Evolutionary conservation across 352 stramenopile species (phyloP).

Genomic region (Globisporangium recalcitrans): DNA sequence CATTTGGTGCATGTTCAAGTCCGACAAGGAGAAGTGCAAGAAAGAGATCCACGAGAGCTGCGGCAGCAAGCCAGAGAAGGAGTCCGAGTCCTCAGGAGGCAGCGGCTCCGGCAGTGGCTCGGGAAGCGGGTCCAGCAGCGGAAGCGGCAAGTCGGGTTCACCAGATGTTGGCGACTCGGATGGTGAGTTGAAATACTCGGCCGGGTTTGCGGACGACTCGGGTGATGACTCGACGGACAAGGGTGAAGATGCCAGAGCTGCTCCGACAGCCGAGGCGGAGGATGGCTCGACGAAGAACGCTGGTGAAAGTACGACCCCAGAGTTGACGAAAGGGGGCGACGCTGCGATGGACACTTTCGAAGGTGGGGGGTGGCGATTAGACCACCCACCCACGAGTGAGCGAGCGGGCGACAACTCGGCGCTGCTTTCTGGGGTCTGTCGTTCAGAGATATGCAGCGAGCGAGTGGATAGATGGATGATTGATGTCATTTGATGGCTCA

Average conservation of each 20-base stretch:
- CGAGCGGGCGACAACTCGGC: background rate
- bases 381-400: too few relatives aligned
- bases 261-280: background rate
- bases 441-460: too few relatives aligned
- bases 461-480: too few relatives aligned
- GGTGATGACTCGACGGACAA: background rate
- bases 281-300: background rate
- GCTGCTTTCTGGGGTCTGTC: background rate
- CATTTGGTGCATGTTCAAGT: constrained; percentile 27
- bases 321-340: background rate
- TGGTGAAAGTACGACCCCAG: background rate
- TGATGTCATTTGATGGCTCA: too few relatives aligned
- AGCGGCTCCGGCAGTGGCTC: background rate
- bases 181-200: background rate
- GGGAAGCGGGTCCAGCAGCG: background rate
- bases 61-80: constrained; percentile 5
- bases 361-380: background rate
- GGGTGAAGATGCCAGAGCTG: background rate
- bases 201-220: background rate
- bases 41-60: constrained; percentile 20
- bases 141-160: background rate
- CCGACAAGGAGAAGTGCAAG: constrained; percentile 25
- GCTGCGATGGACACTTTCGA: background rate
- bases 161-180: background rate
- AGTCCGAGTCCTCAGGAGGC: background rate